Evolutionary conservation across 305 asterid species (phyloP).

Genomic region (Fraxinus sp.): DNA sequence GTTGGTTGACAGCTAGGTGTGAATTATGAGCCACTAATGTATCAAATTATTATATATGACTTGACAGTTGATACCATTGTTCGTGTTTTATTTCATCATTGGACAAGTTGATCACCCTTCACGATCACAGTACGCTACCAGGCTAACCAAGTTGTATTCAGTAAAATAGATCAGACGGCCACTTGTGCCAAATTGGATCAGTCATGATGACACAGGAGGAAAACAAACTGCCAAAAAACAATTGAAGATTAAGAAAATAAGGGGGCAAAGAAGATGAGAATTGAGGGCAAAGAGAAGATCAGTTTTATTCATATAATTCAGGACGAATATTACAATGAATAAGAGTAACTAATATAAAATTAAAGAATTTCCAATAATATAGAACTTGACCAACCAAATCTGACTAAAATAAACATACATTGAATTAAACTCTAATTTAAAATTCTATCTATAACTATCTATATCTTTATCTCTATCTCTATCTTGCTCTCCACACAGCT

Average conservation of each 20-base stretch:
- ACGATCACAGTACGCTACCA: background rate
- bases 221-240: background rate
- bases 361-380: background rate
- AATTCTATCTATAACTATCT: too few species aligned
- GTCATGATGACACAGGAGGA: background rate
- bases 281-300: background rate
- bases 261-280: background rate
- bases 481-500: background rate
- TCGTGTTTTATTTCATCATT: background rate
- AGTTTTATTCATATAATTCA: too few species aligned
- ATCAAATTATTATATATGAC: background rate
- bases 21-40: background rate
- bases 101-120: background rate
- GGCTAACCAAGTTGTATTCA: background rate
- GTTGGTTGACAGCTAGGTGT: background rate
- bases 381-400: background rate
- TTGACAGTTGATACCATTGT: background rate
- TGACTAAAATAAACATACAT: too few species aligned
- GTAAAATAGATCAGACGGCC: background rate
- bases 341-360: background rate
- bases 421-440: too few species aligned
- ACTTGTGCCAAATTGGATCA: background rate
- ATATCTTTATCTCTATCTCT: too few species aligned
- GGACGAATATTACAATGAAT: background rate
- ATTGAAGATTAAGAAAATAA: background rate